Conservation (phyloP, 257 asterid genomes). For the Nemophila menziesii region DNA sequence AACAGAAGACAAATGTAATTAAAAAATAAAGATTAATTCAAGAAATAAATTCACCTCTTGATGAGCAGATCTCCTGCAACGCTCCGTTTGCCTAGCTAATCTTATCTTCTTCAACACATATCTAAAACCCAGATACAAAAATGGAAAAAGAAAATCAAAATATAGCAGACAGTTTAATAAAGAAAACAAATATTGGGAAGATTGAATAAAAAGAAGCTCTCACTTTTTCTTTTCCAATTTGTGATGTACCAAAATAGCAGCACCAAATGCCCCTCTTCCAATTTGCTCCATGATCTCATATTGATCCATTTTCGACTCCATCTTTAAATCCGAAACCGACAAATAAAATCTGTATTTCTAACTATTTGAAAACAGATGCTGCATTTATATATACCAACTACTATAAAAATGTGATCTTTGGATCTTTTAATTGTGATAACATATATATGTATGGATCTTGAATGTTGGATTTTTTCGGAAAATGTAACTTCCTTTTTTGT, state of each 20-base stretch:
- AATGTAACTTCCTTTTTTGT: neutral
- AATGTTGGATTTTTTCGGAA: neutral
- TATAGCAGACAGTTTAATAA: conserved; percentile 7
- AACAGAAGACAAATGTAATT: too few relatives aligned
- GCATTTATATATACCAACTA: neutral
- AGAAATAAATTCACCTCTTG: conserved; percentile 53
- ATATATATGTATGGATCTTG: neutral
- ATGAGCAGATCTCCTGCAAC: conserved; percentile 98
- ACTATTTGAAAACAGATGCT: neutral
- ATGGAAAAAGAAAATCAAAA: conserved; percentile 1
- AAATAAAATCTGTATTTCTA: neutral
- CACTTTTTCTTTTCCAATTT: conserved; percentile 80
- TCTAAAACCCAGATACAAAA: conserved; percentile 35
- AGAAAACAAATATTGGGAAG: conserved; percentile 8
- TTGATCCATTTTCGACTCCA: conserved; percentile 96
- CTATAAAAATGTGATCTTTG: conserved; percentile 12
- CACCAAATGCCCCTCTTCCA: conserved; percentile 99
- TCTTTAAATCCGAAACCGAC: conserved; percentile 13
- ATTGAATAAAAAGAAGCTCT: conserved; percentile 4
- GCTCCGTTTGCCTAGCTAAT: conserved; percentile 92
- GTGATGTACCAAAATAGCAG: conserved; percentile 95
- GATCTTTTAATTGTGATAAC: conserved; percentile 8
- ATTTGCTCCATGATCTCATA: conserved; percentile 99
- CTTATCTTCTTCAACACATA: conserved; percentile 95
- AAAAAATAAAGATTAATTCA: neutral